A percentile compares a stretch with the other conserved stretches of the same genome.
phyloP scores from a whole-genome alignment of 192 early-diverging fungal species.

The Kickxella alabastrina region DNA sequence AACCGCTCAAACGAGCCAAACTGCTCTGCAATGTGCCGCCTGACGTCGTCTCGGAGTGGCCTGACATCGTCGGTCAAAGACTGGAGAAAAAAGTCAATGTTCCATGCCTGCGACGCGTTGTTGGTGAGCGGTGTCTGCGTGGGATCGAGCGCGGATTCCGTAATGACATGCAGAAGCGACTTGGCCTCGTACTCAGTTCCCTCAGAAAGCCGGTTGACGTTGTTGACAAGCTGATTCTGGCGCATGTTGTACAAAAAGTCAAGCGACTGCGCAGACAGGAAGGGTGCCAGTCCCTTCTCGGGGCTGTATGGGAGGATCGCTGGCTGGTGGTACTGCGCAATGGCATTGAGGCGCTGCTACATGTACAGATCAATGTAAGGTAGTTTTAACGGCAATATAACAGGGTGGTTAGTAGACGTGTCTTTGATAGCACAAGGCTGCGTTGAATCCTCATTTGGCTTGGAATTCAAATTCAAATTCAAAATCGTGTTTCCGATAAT shows the following conservation, averaged over 20 bases:
- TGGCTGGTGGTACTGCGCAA: constrained; percentile 27
- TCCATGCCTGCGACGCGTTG: constrained; percentile 55
- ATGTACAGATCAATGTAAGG: background rate
- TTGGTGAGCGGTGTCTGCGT: constrained; percentile 33
- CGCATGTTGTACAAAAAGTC: constrained; percentile 50
- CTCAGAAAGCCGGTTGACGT: constrained; percentile 43
- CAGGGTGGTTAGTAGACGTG: background rate
- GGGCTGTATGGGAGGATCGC: constrained; percentile 30
- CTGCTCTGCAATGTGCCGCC: constrained; percentile 24
- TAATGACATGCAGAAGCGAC: constrained; percentile 28
- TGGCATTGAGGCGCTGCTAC: constrained; percentile 21
- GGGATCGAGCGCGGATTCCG: constrained; percentile 27
- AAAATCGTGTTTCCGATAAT: too few species aligned
- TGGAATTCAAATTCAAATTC: too few species aligned
- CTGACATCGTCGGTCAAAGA: constrained; percentile 24
- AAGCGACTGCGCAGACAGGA: constrained; percentile 32
- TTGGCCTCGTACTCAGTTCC: constrained; percentile 41
- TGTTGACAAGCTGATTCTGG: constrained; percentile 43
- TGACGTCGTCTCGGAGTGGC: constrained; percentile 17
- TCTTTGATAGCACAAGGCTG: too few species aligned
- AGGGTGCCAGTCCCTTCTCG: constrained; percentile 35
- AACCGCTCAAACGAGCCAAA: constrained; percentile 47
- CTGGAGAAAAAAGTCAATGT: constrained; percentile 51
- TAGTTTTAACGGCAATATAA: background rate
- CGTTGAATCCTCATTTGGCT: too few species aligned